These are phyloP conservation scores for Colletotrichum ledebouriae DNA, from an alignment of 2,329 filamentous ascomycete species.

Conservation along the genomic window DNA sequence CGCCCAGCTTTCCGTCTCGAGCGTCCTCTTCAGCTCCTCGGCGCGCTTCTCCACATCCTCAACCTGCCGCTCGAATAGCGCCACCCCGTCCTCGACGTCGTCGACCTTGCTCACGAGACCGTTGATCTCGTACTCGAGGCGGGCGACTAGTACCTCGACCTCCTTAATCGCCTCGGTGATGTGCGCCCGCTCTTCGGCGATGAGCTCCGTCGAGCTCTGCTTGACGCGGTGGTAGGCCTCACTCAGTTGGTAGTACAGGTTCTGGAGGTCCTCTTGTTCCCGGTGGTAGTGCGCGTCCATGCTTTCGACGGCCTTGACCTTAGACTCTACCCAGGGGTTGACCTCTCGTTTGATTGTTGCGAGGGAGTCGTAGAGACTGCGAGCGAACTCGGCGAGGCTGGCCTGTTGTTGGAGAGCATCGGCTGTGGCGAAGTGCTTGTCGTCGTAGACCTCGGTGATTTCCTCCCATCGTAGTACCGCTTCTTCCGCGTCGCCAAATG, in stretches of 20 bases:
- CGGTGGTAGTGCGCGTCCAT: conserved; percentile 73
- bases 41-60: conserved; percentile 76
- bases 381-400: conserved; percentile 66
- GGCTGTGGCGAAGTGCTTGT: conserved; percentile 45
- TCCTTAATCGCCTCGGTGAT: conserved; percentile 81
- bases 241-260: conserved; percentile 77
- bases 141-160: conserved; percentile 83
- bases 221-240: conserved; percentile 78
- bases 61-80: conserved; percentile 84
- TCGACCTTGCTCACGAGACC: conserved; percentile 83
- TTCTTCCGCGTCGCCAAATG: conserved; percentile 81
- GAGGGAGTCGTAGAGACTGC: conserved; percentile 67
- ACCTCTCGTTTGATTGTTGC: conserved; percentile 65
- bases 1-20: conserved; percentile 74
- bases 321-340: conserved; percentile 71
- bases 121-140: conserved; percentile 92
- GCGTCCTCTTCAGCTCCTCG: conserved; percentile 71
- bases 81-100: conserved; percentile 87
- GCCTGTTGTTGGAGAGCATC: conserved; percentile 40
- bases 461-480: conserved; percentile 78
- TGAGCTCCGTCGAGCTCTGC: conserved; percentile 75
- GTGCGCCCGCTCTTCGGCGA: conserved; percentile 76
- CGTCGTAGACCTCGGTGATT: conserved; percentile 58
- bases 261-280: conserved; percentile 75
- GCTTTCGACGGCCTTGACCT: conserved; percentile 67